phyloP scores from a whole-genome alignment of 2,329 filamentous ascomycete species.

The Penicillium hordei region DNA sequence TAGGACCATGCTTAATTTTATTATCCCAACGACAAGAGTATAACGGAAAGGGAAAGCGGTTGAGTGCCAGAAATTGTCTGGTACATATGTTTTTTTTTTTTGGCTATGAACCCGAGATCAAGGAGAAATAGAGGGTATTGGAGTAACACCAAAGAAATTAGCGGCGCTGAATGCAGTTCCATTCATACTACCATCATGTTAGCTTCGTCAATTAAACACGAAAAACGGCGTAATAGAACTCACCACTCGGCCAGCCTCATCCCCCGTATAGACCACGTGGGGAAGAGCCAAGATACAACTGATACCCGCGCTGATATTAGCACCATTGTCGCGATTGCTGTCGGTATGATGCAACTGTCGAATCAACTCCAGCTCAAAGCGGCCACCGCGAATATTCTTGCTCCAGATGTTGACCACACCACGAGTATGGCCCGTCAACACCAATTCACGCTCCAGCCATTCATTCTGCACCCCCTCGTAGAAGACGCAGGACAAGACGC shows the following conservation, averaged over 20 bases:
- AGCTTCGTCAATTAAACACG: conserved; percentile 12
- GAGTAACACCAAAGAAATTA: conserved; percentile 21
- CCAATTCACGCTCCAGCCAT: conserved; percentile 80
- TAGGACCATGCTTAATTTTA: background rate
- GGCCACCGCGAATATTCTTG: conserved; percentile 58
- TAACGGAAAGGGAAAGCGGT: background rate
- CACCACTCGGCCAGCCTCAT: conserved; percentile 89
- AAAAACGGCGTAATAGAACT: conserved; percentile 35
- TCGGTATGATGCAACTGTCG: conserved; percentile 81
- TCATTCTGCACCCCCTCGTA: conserved; percentile 90
- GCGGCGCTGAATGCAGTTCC: conserved; percentile 56
- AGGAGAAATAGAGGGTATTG: background rate
- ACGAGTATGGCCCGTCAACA: conserved; percentile 84
- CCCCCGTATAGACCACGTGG: conserved; percentile 84
- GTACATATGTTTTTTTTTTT: background rate
- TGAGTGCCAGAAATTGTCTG: background rate
- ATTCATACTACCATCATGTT: conserved; percentile 51
- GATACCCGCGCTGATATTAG: conserved; percentile 64
- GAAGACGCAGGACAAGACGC: conserved; percentile 78
- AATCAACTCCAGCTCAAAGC: conserved; percentile 75
- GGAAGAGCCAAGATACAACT: conserved; percentile 84
- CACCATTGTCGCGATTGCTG: conserved; percentile 60
- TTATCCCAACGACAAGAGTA: background rate
- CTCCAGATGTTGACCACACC: conserved; percentile 78
- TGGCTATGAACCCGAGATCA: background rate